Base-by-base conservation (phyloP, 2,329 filamentous ascomycete species). In the Lasiodiplodia sp. region DNA sequence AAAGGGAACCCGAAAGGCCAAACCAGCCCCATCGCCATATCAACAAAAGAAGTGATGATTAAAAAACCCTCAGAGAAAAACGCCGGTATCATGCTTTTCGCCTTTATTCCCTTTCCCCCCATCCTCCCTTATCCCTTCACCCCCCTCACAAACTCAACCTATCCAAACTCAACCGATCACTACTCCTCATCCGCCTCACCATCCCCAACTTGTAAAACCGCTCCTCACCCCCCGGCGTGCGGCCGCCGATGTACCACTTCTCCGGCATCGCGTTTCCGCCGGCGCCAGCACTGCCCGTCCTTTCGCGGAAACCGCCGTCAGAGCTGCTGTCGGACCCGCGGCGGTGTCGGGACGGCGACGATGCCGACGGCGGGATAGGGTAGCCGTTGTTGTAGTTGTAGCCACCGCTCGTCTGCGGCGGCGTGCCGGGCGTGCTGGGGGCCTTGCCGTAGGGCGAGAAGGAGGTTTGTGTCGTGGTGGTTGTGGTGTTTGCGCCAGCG, bases 201-300 rank as follows among this genome's bases (percentile, higher is more conserved):
- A 94, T 91, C 53, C 91, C 91, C 55, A 94, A 82, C 81, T 93
- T 93, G 79, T 94, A 94, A 81, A 93, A 94, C 75, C 88, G 87
- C 77, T 94, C 92, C 75, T 94, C 92, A n/a, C 92, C 92, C 1
- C 82, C 86, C 1, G 91, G 91, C 34, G 91, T 94, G 75, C 91
- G 83, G 7, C 92, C 92, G 25, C 92, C 92, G 67, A 94, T 92
- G 75, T 94, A 94, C 90, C 91, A 93, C 80, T 92, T 93, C 72
- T 94, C 91, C 60, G 89, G 79, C 44, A 89, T 90, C 70, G 94
- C 91, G 64, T 90, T 83, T 77, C 93, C 94, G 1, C 91, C 91
- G 7, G 23, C 53, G 71, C 66, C 58, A 4, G 51, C 37, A 25
- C 52, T 55, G 60, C 58, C 55, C 16, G 60, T 65, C 28, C 58